Base-by-base conservation (phyloP, 2,329 filamentous ascomycete species). In the Beauveria sp. region DNA sequence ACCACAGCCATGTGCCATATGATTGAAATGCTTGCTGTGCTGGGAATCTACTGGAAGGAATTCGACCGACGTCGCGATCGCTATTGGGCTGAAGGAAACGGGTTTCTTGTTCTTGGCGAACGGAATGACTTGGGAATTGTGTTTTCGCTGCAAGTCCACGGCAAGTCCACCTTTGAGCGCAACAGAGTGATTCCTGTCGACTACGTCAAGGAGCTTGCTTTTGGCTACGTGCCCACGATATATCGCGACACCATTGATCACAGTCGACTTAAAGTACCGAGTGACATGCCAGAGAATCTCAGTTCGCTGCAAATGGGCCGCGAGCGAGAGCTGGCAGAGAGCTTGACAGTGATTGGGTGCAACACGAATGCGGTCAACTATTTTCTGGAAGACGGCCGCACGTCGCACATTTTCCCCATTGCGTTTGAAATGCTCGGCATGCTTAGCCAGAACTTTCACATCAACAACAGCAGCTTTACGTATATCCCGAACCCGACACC, bases 391-490 rank as follows among this genome's bases (percentile, higher is more conserved):
- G 67, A 72, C 10, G 72, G 70, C 1, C 71, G 74, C 54, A 75
- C 77, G 7, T 72, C 72, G 1, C 80, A 83, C 67, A 63, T 83
- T 2, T 83, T 83, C 60, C 78, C 79, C n/a, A 82, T 85, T 0
- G 76, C 80, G 0, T 85, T 85, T 55, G 83, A 85, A 66, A 75
- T 85, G 0, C 68, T 84, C 2, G 83, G 81, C n/a, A 85, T 85
- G 82, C 70, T 85, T 1, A 76, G 77, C 50, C 75, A 76, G 28
- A 77, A 76, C 0, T 72, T 84, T 24, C 79, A 83, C 57, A 78
- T 83, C 24, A 71, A 73, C 6, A 70, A 78, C 51, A 82, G 74
- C 54, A 75, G 73, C 61, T 85, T 80, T 63, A 80, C 80, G 2
- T 78, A 79, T 68, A 73, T 85, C 1, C 83, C 83, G 0, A 85